A percentile compares a stretch with the other conserved stretches of the same genome.
Evolutionary conservation across 2,329 filamentous ascomycete species (phyloP).

Genomic region (Sphaerulina populicola): DNA sequence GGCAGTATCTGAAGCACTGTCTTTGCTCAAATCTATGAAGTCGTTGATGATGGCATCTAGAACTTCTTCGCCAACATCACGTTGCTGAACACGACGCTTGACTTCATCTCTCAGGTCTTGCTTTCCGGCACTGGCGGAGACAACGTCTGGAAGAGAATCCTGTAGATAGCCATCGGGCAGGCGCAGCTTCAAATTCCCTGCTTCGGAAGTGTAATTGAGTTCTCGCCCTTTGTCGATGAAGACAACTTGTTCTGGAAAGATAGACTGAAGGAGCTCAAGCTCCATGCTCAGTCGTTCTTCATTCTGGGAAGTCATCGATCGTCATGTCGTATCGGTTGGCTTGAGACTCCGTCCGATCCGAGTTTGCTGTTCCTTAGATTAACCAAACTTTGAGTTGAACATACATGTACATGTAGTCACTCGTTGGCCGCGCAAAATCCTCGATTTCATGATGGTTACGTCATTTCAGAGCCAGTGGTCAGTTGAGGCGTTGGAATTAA

Average conservation of each 20-base stretch:
- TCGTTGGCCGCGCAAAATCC: not conserved
- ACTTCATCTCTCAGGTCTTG: conserved; percentile 33
- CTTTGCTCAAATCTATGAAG: conserved; percentile 32
- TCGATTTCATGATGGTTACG: not conserved
- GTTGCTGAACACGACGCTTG: conserved; percentile 26
- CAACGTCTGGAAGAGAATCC: conserved; percentile 33
- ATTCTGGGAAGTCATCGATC: conserved; percentile 6
- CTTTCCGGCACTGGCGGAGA: conserved; percentile 33
- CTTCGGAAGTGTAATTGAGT: conserved; percentile 31
- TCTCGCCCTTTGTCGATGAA: conserved; percentile 33
- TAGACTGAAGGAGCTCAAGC: conserved; percentile 38
- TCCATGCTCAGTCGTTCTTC: conserved; percentile 30
- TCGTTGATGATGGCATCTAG: conserved; percentile 37
- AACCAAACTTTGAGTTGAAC: not conserved
- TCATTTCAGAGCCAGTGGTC: not conserved
- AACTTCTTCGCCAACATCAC: conserved; percentile 34
- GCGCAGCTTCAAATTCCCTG: conserved; percentile 30
- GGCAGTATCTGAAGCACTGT: not conserved
- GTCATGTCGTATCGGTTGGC: not conserved
- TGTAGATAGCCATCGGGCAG: conserved; percentile 36
- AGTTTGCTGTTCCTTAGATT: no score
- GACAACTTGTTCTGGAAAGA: conserved; percentile 38
- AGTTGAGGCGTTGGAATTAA: no score
- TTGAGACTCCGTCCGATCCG: not conserved
- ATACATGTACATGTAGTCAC: no score